Evolutionary conservation across 2,329 filamentous ascomycete species (phyloP).

Genomic region (Botryotinia convoluta): DNA sequence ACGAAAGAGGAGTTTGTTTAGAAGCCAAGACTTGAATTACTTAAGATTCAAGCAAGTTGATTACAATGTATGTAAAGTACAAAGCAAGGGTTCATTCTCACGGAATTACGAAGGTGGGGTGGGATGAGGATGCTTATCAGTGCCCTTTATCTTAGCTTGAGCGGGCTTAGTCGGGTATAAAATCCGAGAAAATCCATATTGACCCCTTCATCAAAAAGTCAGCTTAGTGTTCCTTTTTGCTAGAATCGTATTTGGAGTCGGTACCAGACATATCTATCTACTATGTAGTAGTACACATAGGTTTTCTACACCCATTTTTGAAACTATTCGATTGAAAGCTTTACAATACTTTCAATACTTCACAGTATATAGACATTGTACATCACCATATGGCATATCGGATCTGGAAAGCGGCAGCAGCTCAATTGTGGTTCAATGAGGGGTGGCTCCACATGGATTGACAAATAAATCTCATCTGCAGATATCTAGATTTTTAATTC

Average conservation of each 20-base stretch:
- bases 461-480: background rate
- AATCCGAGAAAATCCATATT: background rate
- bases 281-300: background rate
- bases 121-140: slow-evolving; percentile 9
- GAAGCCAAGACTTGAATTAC: slow-evolving; percentile 3
- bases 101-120: background rate
- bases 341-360: background rate
- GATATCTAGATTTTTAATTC: background rate
- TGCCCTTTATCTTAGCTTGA: background rate
- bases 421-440: background rate
- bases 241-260: background rate
- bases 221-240: background rate
- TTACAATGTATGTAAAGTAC: background rate
- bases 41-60: background rate
- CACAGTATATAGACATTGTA: background rate
- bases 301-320: background rate
- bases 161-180: background rate
- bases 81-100: background rate
- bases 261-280: background rate
- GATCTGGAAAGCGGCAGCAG: background rate
- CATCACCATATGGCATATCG: background rate
- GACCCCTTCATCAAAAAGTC: background rate
- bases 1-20: background rate
- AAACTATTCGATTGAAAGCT: background rate
- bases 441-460: background rate